These are phyloP conservation scores for Lactifluus volemus DNA, from an alignment of 768 basidiomycete species.

Conservation along the genomic window DNA sequence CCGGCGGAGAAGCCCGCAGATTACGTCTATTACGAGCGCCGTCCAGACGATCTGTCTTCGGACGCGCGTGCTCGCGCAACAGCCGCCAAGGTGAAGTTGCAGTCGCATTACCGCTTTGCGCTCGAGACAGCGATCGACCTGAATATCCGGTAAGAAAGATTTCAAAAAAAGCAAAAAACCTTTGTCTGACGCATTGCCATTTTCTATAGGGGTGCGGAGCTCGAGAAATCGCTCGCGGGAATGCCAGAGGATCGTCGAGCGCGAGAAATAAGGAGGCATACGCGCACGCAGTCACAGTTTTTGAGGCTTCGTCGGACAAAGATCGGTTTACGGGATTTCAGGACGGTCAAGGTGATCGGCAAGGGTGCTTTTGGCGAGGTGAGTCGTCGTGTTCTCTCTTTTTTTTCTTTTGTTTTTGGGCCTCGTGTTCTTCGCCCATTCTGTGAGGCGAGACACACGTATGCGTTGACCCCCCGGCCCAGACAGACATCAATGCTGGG, in stretches of 20 bases:
- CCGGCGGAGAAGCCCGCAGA: constrained; percentile 40
- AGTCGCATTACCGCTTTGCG: constrained; percentile 93
- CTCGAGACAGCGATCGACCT: constrained; percentile 96
- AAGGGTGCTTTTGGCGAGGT: constrained; percentile 99
- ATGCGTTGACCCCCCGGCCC: too few relatives aligned
- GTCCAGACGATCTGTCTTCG: constrained; percentile 65
- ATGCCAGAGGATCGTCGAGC: constrained; percentile 79
- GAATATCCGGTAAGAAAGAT: constrained; percentile 59
- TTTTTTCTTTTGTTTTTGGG: neutral
- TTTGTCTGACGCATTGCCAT: neutral
- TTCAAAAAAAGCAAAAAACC: neutral
- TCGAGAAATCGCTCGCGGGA: constrained; percentile 69
- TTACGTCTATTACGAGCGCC: constrained; percentile 92
- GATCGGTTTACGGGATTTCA: constrained; percentile 85
- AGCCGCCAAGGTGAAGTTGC: constrained; percentile 87
- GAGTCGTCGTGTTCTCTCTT: constrained; percentile 19
- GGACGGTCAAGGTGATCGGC: constrained; percentile 98
- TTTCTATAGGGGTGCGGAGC: constrained; percentile 63
- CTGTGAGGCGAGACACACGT: neutral
- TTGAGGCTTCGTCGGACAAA: constrained; percentile 83
- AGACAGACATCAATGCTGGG: too few relatives aligned
- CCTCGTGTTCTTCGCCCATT: neutral
- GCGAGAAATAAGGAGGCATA: constrained; percentile 54
- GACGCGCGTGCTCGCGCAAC: constrained; percentile 78
- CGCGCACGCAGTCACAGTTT: constrained; percentile 74